Base-by-base conservation (phyloP, 331 rosid genomes). In the Prunus yedoensis region DNA sequence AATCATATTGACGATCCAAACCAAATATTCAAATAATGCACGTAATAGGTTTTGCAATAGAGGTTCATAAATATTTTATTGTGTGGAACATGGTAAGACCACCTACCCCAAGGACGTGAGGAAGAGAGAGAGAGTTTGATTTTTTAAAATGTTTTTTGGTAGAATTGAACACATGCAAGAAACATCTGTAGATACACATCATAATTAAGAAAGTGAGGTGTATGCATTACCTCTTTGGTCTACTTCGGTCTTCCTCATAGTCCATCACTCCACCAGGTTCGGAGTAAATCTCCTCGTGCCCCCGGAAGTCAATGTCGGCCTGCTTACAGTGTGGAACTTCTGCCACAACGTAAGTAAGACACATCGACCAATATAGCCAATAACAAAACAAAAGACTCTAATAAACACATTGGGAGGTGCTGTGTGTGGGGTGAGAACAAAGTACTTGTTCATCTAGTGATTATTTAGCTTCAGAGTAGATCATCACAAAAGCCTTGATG, bases 221-320 rank as follows among this genome's bases (percentile, higher is more conserved):
- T 10, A 70, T 58, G 27, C 77, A 70, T 77, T 84, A 95, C 99
- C 99, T 92, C 87, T 92, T 95, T 28, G 98, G 97, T 74, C 97
- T 92, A 86, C 90, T 92, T 75, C 91, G 96, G 76, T 95, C 99
- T 89, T 95, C 97, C 80, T 95, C 98, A 50, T 88, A 95, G 84
- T 95, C 97, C 96, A 95, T 95, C 88, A 95, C 99, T 90, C 97
- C 97, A 90, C 99, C 96, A 90, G 93, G 88, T 89, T 95, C 99
- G 82, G 97, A 88, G 96, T 84, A 85, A 92, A 85, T 86, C 98
- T 90, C 99, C 90, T 90, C 97, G 78, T 90, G 96, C 84, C 97
- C 96, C 90, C 97, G 83, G 93, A 85, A 88, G 90, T 90, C 96
- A 87, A 84, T 53, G 97, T 85, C 90, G 85, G 89, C 99, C 99